Conservation (phyloP, 2,329 filamentous ascomycete species). For the Fonsecaea pedrosoi region DNA sequence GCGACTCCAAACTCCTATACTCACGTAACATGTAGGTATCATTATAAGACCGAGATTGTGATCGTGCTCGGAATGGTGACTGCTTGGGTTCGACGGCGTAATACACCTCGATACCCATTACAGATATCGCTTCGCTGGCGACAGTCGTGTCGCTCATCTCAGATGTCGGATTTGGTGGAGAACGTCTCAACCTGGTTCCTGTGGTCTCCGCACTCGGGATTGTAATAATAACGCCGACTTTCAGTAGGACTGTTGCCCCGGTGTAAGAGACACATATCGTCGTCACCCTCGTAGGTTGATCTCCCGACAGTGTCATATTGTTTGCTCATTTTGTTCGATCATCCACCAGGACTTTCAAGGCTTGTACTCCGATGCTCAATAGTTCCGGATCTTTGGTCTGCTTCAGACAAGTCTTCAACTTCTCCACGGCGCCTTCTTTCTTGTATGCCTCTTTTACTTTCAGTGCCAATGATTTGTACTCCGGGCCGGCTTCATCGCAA, state of each 20-base stretch:
- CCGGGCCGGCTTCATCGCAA: constrained; percentile 48
- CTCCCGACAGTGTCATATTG: background rate
- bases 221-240: background rate
- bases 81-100: background rate
- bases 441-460: constrained; percentile 67
- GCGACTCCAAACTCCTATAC: background rate
- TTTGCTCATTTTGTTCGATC: constrained; percentile 5
- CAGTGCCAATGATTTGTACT: constrained; percentile 67
- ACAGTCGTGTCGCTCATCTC: background rate
- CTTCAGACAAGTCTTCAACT: constrained; percentile 73
- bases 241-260: too few species aligned
- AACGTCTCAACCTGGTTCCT: background rate
- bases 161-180: background rate
- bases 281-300: background rate
- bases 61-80: background rate
- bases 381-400: constrained; percentile 73
- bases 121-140: background rate
- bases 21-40: background rate
- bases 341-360: constrained; percentile 62
- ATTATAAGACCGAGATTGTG: background rate
- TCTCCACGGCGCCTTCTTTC: constrained; percentile 68
- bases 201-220: background rate
- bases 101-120: background rate
- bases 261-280: background rate
- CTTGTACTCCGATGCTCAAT: constrained; percentile 72